Conservation (phyloP, 345 rosid genomes). For the Sonneratia caseolaris region DNA sequence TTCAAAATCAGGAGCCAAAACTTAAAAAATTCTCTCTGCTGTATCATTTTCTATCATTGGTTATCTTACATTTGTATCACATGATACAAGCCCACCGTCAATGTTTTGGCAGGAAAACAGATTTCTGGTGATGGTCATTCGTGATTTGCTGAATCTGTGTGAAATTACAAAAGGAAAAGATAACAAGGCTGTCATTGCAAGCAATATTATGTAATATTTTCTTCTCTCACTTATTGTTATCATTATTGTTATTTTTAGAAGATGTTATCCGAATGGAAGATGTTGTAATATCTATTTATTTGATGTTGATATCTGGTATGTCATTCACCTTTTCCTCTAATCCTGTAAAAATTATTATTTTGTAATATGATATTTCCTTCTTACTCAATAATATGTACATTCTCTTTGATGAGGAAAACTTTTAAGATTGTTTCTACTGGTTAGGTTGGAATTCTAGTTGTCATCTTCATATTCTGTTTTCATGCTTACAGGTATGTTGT, state of each 20-base stretch:
- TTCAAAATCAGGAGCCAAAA: too few relatives aligned
- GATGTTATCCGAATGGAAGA: not conserved
- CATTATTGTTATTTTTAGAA: not conserved
- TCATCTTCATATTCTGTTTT: slow-evolving; percentile 7
- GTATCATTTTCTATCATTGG: not conserved
- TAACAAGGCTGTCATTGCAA: slow-evolving; percentile 97
- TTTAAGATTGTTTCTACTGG: not conserved
- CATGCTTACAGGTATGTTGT: slow-evolving; percentile 82
- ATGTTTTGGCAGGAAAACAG: slow-evolving; percentile 73
- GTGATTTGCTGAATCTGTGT: slow-evolving; percentile 89
- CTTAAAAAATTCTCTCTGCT: not conserved
- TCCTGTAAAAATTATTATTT: not conserved
- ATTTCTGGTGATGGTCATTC: slow-evolving; percentile 96
- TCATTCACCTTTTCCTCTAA: not conserved
- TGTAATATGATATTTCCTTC: not conserved
- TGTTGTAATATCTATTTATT: not conserved
- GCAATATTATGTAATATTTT: slow-evolving; percentile 87
- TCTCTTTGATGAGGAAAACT: not conserved
- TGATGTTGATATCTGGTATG: not conserved
- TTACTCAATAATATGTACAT: not conserved
- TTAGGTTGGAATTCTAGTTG: not conserved
- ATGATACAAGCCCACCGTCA: not conserved
- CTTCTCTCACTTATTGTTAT: not conserved
- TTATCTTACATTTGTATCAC: not conserved
- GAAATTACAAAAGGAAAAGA: slow-evolving; percentile 97